phyloP scores from a whole-genome alignment of 805 yeast species.

The Candida fluviatilis region DNA sequence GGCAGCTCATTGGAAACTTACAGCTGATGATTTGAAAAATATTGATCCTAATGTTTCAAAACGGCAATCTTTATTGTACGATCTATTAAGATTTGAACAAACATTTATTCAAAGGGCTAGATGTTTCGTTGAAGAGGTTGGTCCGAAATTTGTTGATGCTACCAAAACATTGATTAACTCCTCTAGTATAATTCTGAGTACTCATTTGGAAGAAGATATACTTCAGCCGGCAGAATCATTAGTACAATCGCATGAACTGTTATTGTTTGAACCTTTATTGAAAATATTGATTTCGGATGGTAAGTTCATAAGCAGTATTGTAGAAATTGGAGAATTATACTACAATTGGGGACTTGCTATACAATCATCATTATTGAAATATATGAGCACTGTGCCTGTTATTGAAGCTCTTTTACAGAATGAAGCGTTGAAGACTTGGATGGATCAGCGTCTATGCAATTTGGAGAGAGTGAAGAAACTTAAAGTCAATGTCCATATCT shows the following conservation, averaged over 20 bases:
- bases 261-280: constrained; percentile 55
- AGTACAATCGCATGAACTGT: constrained; percentile 49
- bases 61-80: constrained; percentile 73
- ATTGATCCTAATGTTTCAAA: constrained; percentile 51
- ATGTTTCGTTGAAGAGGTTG: constrained; percentile 51
- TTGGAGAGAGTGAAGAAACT: constrained; percentile 46
- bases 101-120: constrained; percentile 63
- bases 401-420: constrained; percentile 52
- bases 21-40: constrained; percentile 49
- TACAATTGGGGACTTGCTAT: constrained; percentile 62
- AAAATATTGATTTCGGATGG: constrained; percentile 58
- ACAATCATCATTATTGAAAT: constrained; percentile 47
- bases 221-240: constrained; percentile 54
- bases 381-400: constrained; percentile 58
- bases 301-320: constrained; percentile 52
- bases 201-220: constrained; percentile 57
- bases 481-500: constrained; percentile 36
- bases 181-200: constrained; percentile 15
- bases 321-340: constrained; percentile 55
- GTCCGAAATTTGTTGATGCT: constrained; percentile 35
- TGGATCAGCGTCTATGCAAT: constrained; percentile 45
- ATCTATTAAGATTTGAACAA: constrained; percentile 67
- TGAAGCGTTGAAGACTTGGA: constrained; percentile 57
- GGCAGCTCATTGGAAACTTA: constrained; percentile 63
- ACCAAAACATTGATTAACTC: constrained; percentile 20